phyloP scores from a whole-genome alignment of 306 rosid genomes.

The Ochetophila trinervis region DNA sequence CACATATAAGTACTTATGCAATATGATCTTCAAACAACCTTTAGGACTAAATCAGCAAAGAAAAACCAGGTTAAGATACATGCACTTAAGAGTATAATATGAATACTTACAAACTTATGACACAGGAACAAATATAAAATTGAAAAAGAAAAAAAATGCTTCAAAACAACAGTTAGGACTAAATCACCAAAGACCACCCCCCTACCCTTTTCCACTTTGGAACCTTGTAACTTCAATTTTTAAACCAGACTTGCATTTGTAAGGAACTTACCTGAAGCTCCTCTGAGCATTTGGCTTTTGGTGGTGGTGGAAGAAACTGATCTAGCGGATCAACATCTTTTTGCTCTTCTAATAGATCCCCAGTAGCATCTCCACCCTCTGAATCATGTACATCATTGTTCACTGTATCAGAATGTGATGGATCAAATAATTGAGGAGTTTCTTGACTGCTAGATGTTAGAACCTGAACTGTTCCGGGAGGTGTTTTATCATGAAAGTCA shows the following conservation, averaged over 20 bases:
- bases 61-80: no score
- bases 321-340: constrained; percentile 51
- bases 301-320: constrained; percentile 75
- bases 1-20: no score
- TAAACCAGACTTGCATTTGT: background rate
- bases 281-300: constrained; percentile 69
- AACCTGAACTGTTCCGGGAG: constrained; percentile 46
- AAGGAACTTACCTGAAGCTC: constrained; percentile 71
- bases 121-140: no score
- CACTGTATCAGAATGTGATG: constrained; percentile 45
- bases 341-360: constrained; percentile 44
- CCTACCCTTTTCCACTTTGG: no score
- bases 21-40: no score
- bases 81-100: no score
- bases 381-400: constrained; percentile 37
- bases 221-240: no score
- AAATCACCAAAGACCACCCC: no score
- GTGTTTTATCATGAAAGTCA: constrained; percentile 49
- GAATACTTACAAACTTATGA: no score
- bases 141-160: no score
- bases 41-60: no score
- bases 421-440: constrained; percentile 48
- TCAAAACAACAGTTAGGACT: no score
- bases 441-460: constrained; percentile 50
- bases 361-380: constrained; percentile 45